Percentiles rank a stretch among this genome's conserved stretches.
These are phyloP conservation scores for Zizania palustris DNA, from an alignment of 202 grass and related monocot species.

Conservation along the genomic window DNA sequence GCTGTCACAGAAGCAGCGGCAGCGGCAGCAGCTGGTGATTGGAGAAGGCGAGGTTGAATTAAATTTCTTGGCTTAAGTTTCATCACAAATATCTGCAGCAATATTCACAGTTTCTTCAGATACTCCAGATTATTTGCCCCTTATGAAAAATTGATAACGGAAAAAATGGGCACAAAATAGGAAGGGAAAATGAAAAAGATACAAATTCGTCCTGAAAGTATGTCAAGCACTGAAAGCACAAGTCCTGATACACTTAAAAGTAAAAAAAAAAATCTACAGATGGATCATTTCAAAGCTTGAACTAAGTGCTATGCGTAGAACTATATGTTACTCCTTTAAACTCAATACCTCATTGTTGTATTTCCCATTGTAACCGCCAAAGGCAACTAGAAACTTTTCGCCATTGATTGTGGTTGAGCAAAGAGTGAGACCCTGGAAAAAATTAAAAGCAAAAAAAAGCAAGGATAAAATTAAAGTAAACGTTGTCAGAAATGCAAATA, in stretches of 20 bases:
- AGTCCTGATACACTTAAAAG: slow-evolving; percentile 25
- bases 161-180: slow-evolving; percentile 15
- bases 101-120: slow-evolving; percentile 16
- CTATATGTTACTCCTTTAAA: slow-evolving; percentile 23
- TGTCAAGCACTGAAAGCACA: slow-evolving; percentile 17
- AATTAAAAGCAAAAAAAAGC: slow-evolving; percentile 31
- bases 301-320: background rate
- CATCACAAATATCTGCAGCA: slow-evolving; percentile 77
- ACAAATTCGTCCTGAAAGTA: background rate
- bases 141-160: background rate
- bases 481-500: background rate
- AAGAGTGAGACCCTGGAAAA: slow-evolving; percentile 82
- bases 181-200: background rate
- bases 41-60: slow-evolving; percentile 68
- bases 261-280: background rate
- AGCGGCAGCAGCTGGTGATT: slow-evolving; percentile 75
- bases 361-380: slow-evolving; percentile 98
- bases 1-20: slow-evolving; percentile 85
- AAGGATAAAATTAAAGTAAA: slow-evolving; percentile 30
- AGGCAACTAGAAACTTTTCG: slow-evolving; percentile 70
- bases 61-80: slow-evolving; percentile 73
- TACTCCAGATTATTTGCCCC: background rate
- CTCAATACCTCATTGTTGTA: slow-evolving; percentile 88
- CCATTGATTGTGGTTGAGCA: slow-evolving; percentile 67
- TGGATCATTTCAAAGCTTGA: slow-evolving; percentile 24